Base-by-base conservation (phyloP, 345 rosid species). In the Microcos paniculata region DNA sequence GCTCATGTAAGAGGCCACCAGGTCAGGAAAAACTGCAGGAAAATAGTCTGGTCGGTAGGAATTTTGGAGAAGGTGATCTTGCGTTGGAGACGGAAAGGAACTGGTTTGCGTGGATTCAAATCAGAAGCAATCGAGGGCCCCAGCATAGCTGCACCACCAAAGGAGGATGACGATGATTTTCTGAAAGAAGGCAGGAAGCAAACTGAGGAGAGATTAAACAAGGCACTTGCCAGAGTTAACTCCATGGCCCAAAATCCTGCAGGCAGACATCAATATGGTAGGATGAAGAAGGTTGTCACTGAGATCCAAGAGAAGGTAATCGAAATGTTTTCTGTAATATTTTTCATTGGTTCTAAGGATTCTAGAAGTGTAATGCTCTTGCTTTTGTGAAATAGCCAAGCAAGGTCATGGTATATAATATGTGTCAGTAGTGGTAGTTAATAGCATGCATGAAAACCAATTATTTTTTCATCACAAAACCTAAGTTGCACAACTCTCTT, bases 1-100 rank as follows among this genome's bases (percentile, higher is more conserved):
- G 99, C 99, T 61, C 96, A 88, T 80, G 89, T 91, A 35, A 91
- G 98, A 84, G 98, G 98, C 55, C 90, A 92, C 85, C 95, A 94
- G 80, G 93, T 91, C 28, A 89, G 99, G 83, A 93, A 89, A 82
- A 89, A 86, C 84, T 82, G 88, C 82, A 87, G 80, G 80, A 93
- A 91, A 81, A 90, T 95, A 58, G 72, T 80, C n/a, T 93, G 98
- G 99, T 91, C 97, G 0, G 97, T 95, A 16, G 98, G 99, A 84
- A 91, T 93, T 79, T 3, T 93, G 79, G 98, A 93, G 85, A 95
- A 95, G 76, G 85, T 91, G 65, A 95, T 95, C 78, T 73, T 95
- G 82, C 94, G 97, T n/a, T 93, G 99, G 98, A 91, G 96, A 82
- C 80, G 98, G 52, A 94, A 88, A 88, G 82, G 98, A 85, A 84